Conservation (phyloP, 345 rosid species). For the Pelargonium nanum region DNA sequence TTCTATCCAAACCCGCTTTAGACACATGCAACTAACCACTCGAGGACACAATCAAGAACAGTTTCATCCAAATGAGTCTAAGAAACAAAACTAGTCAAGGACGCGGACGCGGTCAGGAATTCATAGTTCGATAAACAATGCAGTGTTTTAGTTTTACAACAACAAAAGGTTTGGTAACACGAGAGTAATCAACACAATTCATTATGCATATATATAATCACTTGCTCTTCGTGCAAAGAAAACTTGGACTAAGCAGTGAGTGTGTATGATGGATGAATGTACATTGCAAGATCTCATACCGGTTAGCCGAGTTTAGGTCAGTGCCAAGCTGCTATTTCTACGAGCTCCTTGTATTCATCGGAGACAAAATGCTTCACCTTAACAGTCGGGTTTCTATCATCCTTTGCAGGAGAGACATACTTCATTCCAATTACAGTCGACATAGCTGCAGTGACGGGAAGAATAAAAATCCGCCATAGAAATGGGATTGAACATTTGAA, state of each 20-base stretch:
- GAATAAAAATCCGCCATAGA: not conserved
- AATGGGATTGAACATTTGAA: not conserved
- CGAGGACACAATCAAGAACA: not conserved
- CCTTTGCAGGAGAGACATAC: constrained; percentile 46
- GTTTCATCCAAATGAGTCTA: no score
- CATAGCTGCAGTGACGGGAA: constrained; percentile 39
- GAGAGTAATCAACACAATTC: not conserved
- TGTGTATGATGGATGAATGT: not conserved
- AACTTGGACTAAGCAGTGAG: not conserved
- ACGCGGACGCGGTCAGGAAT: not conserved
- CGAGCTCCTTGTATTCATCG: constrained; percentile 43
- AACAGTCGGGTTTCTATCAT: constrained; percentile 16
- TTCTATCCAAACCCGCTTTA: no score
- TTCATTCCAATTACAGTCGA: constrained; percentile 76
- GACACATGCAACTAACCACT: no score
- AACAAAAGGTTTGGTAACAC: not conserved
- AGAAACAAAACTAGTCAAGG: no score
- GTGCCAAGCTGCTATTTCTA: constrained; percentile 46
- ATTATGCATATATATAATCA: not conserved
- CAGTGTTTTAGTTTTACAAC: not conserved
- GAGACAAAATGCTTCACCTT: constrained; percentile 84
- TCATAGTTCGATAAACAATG: not conserved
- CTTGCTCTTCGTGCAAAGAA: not conserved
- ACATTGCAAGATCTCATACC: not conserved
- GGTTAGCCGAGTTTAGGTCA: constrained; percentile 14